A percentile compares a stretch with the other conserved stretches of the same genome.
These are phyloP conservation scores for Botrytis byssoidea DNA, from an alignment of 2,329 filamentous ascomycete species.

Conservation along the genomic window DNA sequence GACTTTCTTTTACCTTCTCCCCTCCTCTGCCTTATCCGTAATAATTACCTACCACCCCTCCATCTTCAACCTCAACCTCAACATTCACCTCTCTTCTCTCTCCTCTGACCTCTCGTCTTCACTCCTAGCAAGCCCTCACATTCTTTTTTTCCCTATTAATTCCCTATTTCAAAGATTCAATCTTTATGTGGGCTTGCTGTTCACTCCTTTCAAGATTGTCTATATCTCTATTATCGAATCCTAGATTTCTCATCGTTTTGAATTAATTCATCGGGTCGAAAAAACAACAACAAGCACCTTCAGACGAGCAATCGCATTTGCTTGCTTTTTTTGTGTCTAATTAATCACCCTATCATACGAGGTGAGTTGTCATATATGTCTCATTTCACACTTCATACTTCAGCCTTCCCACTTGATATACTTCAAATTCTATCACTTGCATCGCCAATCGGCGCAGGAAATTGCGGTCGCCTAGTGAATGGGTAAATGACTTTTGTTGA, in stretches of 20 bases:
- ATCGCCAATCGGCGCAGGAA: background rate
- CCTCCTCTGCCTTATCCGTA: background rate
- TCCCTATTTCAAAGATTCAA: background rate
- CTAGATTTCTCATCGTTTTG: background rate
- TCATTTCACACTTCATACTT: background rate
- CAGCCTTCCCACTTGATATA: background rate
- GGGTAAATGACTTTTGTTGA: slow-evolving; percentile 8
- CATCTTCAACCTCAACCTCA: background rate
- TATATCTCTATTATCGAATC: slow-evolving; percentile 9
- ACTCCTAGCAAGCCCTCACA: slow-evolving; percentile 14
- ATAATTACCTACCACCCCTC: slow-evolving; percentile 5
- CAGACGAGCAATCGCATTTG: slow-evolving; percentile 7
- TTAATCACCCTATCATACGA: slow-evolving; percentile 13
- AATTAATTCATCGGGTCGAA: background rate
- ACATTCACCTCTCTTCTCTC: background rate
- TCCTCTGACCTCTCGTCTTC: background rate
- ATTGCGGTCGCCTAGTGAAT: slow-evolving; percentile 10
- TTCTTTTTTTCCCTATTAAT: slow-evolving; percentile 9
- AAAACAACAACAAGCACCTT: background rate
- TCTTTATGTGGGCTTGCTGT: background rate
- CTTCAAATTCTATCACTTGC: background rate
- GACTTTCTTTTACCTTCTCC: background rate
- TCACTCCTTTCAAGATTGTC: slow-evolving; percentile 2
- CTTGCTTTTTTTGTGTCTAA: slow-evolving; percentile 9
- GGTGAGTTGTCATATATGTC: slow-evolving; percentile 21